Base-by-base conservation (phyloP, 345 rosid genomes). In the Aquilaria yunnanensis region DNA sequence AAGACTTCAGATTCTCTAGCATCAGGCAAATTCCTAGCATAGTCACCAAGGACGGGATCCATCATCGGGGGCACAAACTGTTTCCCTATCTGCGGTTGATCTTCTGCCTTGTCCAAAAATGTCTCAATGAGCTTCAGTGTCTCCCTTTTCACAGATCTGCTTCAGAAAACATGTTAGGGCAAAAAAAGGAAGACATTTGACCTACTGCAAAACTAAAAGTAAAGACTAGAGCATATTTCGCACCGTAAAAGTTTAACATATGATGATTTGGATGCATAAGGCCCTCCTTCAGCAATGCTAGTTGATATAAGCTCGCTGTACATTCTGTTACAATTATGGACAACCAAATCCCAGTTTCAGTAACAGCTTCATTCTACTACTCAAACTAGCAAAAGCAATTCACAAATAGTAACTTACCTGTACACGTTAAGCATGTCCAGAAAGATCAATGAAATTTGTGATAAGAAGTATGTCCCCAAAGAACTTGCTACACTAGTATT, bases 21-120 rank as follows among this genome's bases (percentile, higher is more conserved):
- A 69, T 95, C 99, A 64, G 99, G 96, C 67, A 95, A 80, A 81
- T 95, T 95, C 79, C 99, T 84, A 2, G 96, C 93, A 73, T 95
- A 95, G 63, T 95, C 99, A 61, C 93, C 94, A 31, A 95, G 99
- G 66, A 95, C 92, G 1, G 96, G 94, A 77, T 87, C 96, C 99
- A 91, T 87, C 97, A 95, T 91, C 32, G 97, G 99, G 30, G 94
- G 93, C 66, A 95, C 99, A 79, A 95, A 95, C 69, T 95, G 99
- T 75, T 91, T 95, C 62, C 99, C 99, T 63, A 89, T 87, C 71
- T 91, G 94, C 16, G 96, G 85, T 70, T 95, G 97, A 66, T 91
- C 96, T 75, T 95, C 99, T n/a, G 99, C 99, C 79, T 95, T 95
- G 86, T 95, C 98, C 79, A 95, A 78, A 61, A 95, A 95, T 70